Evolutionary conservation across 2,329 filamentous ascomycete genomes (phyloP).

Genomic region (Cladophialophora bantiana): DNA sequence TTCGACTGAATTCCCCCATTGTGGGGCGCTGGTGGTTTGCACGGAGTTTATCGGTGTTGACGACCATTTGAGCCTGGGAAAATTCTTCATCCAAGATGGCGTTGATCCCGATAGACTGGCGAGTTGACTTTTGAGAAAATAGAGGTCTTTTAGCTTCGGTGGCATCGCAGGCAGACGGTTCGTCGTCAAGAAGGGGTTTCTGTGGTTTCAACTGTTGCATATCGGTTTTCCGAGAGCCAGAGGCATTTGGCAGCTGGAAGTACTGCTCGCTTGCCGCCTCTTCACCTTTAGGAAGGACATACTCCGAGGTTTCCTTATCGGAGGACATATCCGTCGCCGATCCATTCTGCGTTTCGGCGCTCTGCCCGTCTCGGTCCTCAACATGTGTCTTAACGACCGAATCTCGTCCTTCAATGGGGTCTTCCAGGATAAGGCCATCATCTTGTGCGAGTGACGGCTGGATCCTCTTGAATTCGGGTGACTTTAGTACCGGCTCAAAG

Average conservation of each 20-base stretch:
- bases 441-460: background rate
- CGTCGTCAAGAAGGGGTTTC: conserved; percentile 16
- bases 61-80: conserved; percentile 13
- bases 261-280: background rate
- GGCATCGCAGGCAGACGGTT: background rate
- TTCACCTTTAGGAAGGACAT: conserved; percentile 11
- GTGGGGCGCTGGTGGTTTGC: background rate
- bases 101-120: conserved; percentile 20
- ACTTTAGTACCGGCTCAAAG: background rate
- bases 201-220: background rate
- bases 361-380: background rate
- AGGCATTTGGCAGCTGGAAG: background rate
- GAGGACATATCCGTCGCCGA: background rate
- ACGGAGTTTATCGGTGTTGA: conserved; percentile 16
- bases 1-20: background rate
- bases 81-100: conserved; percentile 22
- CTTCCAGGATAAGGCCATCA: background rate
- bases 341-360: background rate
- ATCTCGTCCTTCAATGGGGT: background rate
- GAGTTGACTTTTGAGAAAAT: background rate
- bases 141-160: conserved; percentile 5
- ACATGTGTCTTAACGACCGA: background rate
- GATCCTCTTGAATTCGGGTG: conserved; percentile 1
- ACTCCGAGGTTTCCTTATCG: conserved; percentile 16
- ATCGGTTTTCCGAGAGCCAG: background rate